A percentile compares a stretch with the other conserved stretches of the same genome.
Evolutionary conservation across 805 yeast species (phyloP).

Genomic region (Wickerhamiella lipophila): DNA sequence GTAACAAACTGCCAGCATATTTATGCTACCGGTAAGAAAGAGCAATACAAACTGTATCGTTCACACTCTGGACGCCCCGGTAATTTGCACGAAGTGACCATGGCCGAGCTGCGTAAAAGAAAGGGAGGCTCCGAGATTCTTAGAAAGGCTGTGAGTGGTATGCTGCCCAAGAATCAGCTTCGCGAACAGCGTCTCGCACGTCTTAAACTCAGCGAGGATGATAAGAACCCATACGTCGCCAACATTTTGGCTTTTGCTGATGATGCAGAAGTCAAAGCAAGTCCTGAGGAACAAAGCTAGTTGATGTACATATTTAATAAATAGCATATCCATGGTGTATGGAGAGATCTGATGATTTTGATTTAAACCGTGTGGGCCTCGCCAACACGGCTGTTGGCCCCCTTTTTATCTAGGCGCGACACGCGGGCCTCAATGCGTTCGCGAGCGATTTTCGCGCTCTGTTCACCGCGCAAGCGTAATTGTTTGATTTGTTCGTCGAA

Average conservation of each 20-base stretch:
- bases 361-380: neutral
- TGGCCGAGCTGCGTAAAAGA: conserved; percentile 61
- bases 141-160: conserved; percentile 80
- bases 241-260: conserved; percentile 78
- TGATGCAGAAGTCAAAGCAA: conserved; percentile 14
- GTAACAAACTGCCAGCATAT: conserved; percentile 81
- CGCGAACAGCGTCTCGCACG: conserved; percentile 71
- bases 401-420: neutral
- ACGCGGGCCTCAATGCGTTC: conserved; percentile 6
- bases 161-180: conserved; percentile 86
- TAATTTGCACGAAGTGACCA: conserved; percentile 64
- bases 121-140: conserved; percentile 83
- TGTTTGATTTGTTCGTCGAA: neutral
- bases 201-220: conserved; percentile 75
- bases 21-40: conserved; percentile 74
- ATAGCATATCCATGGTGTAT: neutral
- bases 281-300: neutral
- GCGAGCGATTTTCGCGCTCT: neutral
- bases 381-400: neutral
- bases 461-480: neutral
- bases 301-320: conserved; percentile 8
- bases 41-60: conserved; percentile 73
- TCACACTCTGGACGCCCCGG: conserved; percentile 87
- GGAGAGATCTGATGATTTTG: too few species aligned
- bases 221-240: conserved; percentile 72